Evolutionary conservation across 2,329 filamentous ascomycete species (phyloP).

Genomic region (Teratosphaeriaceae sp.): DNA sequence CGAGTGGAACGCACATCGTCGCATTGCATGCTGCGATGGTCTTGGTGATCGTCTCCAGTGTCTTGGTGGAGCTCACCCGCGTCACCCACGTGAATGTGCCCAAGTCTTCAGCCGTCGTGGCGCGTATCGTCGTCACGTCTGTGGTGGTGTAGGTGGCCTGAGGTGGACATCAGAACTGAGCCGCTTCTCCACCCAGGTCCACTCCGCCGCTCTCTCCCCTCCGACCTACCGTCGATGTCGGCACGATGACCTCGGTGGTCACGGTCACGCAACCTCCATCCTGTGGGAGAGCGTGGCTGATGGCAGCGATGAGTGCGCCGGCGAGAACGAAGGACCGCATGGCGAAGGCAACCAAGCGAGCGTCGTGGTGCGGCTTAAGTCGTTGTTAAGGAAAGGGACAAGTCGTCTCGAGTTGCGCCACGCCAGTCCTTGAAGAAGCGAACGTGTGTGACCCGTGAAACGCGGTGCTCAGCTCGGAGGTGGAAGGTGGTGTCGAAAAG

Average conservation of each 20-base stretch:
- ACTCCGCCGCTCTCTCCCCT: background rate
- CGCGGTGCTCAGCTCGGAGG: background rate
- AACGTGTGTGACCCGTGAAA: background rate
- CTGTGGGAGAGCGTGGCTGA: constrained; percentile 21
- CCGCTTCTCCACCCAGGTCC: background rate
- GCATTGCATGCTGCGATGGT: constrained; percentile 18
- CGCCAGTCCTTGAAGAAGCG: background rate
- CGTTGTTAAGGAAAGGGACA: no score
- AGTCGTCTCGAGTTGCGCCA: no score
- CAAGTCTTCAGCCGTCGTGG: constrained; percentile 19
- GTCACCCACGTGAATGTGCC: constrained; percentile 23
- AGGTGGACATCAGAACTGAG: no score
- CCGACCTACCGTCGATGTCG: constrained; percentile 19
- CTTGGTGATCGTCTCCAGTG: constrained; percentile 21
- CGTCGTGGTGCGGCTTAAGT: no score
- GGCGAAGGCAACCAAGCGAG: background rate
- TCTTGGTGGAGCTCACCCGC: constrained; percentile 23
- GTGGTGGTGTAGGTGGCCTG: constrained; percentile 21
- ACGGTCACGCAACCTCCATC: constrained; percentile 20
- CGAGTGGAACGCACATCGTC: background rate
- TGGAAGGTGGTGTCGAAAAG: background rate
- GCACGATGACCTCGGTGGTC: constrained; percentile 22
- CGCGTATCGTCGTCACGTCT: constrained; percentile 17
- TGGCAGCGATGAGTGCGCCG: constrained; percentile 17
- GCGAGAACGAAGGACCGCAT: constrained; percentile 17